Conservation (phyloP, 139 green algal species). For the Chlorella sp. region DNA sequence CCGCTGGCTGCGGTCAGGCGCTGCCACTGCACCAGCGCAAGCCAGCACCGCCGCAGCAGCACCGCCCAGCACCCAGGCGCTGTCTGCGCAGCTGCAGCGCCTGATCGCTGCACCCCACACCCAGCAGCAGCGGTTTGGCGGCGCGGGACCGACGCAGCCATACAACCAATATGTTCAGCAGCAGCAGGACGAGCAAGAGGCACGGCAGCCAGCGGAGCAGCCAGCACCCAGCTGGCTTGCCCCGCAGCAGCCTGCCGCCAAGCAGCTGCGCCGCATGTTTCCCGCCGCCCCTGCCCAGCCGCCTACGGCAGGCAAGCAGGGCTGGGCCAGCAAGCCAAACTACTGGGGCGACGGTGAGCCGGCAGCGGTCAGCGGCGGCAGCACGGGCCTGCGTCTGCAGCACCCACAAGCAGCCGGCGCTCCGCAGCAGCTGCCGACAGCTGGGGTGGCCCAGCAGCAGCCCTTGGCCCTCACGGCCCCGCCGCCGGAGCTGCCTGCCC, state of each 20-base stretch:
- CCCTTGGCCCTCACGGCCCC: background rate
- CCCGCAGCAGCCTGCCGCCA: background rate
- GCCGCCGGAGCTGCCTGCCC: background rate
- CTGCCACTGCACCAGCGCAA: no score
- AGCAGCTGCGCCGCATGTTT: background rate
- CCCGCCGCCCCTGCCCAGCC: background rate
- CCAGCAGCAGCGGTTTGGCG: background rate
- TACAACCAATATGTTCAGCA: conserved; percentile 1
- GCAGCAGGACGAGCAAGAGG: background rate
- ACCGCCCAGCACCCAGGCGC: no score
- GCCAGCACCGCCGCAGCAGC: no score
- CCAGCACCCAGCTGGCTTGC: conserved; percentile 22
- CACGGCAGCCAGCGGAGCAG: background rate
- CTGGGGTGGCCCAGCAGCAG: no score
- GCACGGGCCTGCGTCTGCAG: background rate
- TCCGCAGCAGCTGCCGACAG: background rate
- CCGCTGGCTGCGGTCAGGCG: no score
- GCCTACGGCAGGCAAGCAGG: background rate
- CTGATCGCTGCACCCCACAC: no score
- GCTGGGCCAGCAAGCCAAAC: background rate
- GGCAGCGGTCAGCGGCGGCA: background rate
- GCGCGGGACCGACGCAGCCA: background rate
- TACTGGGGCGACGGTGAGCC: background rate
- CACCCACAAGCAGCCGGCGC: background rate
- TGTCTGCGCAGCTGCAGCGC: no score